Conservation (phyloP, 805 yeast genomes). For the Lipomyces spencermartinsiae region DNA sequence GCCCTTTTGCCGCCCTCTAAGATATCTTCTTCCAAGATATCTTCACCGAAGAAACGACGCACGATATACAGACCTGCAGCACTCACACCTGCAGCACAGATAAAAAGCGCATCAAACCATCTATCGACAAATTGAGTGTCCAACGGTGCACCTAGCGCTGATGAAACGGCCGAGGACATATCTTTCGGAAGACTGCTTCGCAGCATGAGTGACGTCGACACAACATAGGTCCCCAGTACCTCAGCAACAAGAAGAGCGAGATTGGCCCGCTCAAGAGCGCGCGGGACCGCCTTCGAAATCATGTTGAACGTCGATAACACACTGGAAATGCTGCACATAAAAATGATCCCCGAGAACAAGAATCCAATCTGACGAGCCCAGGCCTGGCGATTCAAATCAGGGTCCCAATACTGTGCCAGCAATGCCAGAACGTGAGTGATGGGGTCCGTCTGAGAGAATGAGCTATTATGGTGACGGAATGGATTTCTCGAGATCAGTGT, state of each 20-base stretch:
- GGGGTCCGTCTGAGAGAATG: conserved; percentile 40
- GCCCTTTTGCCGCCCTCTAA: conserved; percentile 38
- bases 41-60: conserved; percentile 31
- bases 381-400: conserved; percentile 44
- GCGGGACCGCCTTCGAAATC: conserved; percentile 45
- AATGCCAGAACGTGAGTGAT: conserved; percentile 39
- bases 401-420: conserved; percentile 37
- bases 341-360: conserved; percentile 48
- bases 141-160: conserved; percentile 51
- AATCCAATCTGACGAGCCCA: conserved; percentile 52
- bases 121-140: conserved; percentile 48
- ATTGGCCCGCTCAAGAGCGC: conserved; percentile 37
- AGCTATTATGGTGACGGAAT: conserved; percentile 29
- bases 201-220: conserved; percentile 51
- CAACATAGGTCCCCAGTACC: conserved; percentile 49
- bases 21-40: conserved; percentile 35
- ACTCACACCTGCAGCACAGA: conserved; percentile 44
- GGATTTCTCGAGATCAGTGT: conserved; percentile 45
- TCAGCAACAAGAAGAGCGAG: conserved; percentile 47
- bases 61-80: conserved; percentile 40
- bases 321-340: conserved; percentile 48
- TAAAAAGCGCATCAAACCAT: conserved; percentile 49
- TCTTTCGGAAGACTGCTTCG: conserved; percentile 50
- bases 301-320: conserved; percentile 47
- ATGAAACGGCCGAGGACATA: conserved; percentile 50